A percentile compares a stretch with the other conserved stretches of the same genome.
Conservation (phyloP, 78 protist species). For the Dictyostelium citrinum region DNA sequence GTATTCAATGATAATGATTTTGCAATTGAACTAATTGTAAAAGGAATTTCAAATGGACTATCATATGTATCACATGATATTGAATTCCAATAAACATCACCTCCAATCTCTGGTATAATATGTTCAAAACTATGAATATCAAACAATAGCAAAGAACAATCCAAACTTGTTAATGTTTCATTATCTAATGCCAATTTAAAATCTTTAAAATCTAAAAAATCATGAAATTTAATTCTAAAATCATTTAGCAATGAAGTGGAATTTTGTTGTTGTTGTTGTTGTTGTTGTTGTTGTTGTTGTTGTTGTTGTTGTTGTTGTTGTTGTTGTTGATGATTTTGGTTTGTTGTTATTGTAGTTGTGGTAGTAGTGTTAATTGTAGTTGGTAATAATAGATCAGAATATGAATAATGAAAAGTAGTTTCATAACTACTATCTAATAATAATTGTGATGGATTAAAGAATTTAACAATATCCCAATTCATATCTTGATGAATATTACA, state of each 20-base stretch:
- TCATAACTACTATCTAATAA: constrained; percentile 1
- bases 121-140: background rate
- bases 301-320: background rate
- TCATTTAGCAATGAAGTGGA: background rate
- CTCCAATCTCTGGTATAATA: background rate
- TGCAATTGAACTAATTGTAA: background rate
- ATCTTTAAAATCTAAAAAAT: constrained; percentile 1
- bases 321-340: background rate
- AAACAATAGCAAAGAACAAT: background rate
- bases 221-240: background rate
- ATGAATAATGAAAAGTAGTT: background rate
- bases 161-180: background rate
- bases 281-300: background rate
- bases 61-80: background rate
- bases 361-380: background rate
- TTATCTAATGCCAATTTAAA: background rate
- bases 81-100: background rate
- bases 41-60: background rate
- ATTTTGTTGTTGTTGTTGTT: background rate
- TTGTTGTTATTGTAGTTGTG: background rate
- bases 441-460: background rate
- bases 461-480: background rate
- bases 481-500: constrained; percentile 5
- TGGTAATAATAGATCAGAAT: background rate
- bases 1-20: background rate